Conservation (phyloP, 2,329 filamentous ascomycete genomes). For the Venturia oleaginea region DNA sequence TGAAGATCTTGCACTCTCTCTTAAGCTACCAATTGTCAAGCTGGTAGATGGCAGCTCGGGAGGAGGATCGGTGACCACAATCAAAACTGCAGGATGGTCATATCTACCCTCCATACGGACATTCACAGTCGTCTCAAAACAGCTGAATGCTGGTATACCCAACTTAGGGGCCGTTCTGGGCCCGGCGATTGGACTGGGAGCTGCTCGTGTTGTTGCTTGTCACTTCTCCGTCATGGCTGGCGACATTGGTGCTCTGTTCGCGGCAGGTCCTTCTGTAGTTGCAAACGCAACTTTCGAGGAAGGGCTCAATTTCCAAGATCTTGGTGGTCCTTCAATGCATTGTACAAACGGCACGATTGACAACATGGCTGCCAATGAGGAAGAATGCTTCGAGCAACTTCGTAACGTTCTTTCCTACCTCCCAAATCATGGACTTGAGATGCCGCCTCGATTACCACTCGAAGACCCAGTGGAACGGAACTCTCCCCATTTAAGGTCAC, state of each 20-base stretch:
- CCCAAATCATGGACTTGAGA: slow-evolving; percentile 46
- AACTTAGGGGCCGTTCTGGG: slow-evolving; percentile 56
- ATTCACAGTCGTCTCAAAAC: slow-evolving; percentile 45
- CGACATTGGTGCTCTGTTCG: slow-evolving; percentile 53
- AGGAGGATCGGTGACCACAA: slow-evolving; percentile 53
- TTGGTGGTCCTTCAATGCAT: slow-evolving; percentile 53
- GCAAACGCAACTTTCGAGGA: slow-evolving; percentile 56
- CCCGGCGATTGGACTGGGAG: slow-evolving; percentile 54
- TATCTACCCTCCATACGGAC: slow-evolving; percentile 50
- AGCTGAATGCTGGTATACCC: slow-evolving; percentile 54
- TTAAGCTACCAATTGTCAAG: slow-evolving; percentile 53
- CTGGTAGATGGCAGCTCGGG: slow-evolving; percentile 56
- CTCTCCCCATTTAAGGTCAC: slow-evolving; percentile 41
- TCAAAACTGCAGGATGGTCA: slow-evolving; percentile 45
- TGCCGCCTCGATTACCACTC: slow-evolving; percentile 41
- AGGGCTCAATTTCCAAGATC: slow-evolving; percentile 47
- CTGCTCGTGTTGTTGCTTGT: slow-evolving; percentile 51
- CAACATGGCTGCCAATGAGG: slow-evolving; percentile 51
- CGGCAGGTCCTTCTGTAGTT: slow-evolving; percentile 55
- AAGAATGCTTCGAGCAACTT: slow-evolving; percentile 53
- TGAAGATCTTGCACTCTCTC: slow-evolving; percentile 50
- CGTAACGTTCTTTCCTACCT: slow-evolving; percentile 48
- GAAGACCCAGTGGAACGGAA: slow-evolving; percentile 43
- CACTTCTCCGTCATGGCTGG: slow-evolving; percentile 60
- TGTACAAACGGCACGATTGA: slow-evolving; percentile 59